Evolutionary conservation across 2,329 filamentous ascomycete species (phyloP).

Genomic region (Colletotrichum higginsianum): DNA sequence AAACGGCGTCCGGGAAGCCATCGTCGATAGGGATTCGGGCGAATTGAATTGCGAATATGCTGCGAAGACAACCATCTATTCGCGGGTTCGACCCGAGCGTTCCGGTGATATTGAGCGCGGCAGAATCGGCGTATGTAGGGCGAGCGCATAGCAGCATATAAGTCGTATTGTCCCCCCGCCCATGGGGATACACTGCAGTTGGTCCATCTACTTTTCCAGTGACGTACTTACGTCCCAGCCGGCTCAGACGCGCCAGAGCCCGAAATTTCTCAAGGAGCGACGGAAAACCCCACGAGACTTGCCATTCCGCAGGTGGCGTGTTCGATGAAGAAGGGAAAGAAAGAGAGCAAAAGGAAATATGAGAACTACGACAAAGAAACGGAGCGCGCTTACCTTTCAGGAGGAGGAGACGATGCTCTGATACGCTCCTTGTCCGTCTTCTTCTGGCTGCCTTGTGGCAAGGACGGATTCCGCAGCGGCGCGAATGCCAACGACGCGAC

Average conservation of each 20-base stretch:
- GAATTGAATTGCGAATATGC: conserved; percentile 2
- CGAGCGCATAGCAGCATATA: conserved; percentile 16
- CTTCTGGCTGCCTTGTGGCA: conserved; percentile 65
- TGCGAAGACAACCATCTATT: conserved; percentile 3
- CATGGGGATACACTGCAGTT: conserved; percentile 25
- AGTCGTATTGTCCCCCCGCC: not conserved
- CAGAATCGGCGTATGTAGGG: conserved; percentile 8
- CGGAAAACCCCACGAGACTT: no score
- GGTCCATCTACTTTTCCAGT: conserved; percentile 7
- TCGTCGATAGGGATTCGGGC: not conserved
- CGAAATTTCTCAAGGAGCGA: not conserved
- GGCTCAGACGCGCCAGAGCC: not conserved
- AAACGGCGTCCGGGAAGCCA: conserved; percentile 1
- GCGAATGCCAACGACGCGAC: conserved; percentile 64
- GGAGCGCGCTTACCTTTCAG: conserved; percentile 60
- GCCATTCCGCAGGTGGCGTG: not conserved
- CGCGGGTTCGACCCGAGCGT: not conserved
- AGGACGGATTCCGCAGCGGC: conserved; percentile 57
- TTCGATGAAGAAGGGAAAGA: no score
- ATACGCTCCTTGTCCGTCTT: conserved; percentile 60
- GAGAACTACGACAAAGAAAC: conserved; percentile 18
- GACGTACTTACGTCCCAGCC: not conserved
- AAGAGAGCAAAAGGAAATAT: not conserved
- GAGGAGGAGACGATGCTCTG: conserved; percentile 64
- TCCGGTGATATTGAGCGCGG: conserved; percentile 23